These are phyloP conservation scores for Echites panduratus DNA, from an alignment of 257 asterid species.

Conservation along the genomic window DNA sequence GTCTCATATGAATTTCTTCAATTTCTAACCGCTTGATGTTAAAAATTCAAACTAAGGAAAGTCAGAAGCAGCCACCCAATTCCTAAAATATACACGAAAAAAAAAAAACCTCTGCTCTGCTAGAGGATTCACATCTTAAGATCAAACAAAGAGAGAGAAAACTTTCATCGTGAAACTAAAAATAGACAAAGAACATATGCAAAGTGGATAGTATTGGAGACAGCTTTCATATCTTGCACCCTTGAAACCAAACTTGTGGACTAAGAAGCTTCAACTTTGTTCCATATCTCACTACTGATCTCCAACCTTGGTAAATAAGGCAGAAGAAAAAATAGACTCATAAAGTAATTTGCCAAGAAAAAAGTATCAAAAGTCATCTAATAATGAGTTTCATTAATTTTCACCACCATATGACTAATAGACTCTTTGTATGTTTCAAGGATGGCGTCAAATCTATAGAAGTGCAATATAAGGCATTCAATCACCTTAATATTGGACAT, in stretches of 20 bases:
- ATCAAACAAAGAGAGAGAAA: not conserved
- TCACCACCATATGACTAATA: not conserved
- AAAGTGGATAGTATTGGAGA: not conserved
- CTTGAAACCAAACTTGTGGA: not conserved
- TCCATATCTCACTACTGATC: not conserved
- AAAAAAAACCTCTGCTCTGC: not conserved
- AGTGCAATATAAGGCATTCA: not conserved
- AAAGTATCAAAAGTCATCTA: not conserved
- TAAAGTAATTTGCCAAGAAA: not conserved
- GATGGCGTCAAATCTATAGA: not conserved
- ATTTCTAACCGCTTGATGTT: not conserved
- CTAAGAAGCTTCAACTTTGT: not conserved
- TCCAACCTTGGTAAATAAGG: not conserved
- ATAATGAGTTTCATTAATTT: not conserved
- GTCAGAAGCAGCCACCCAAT: not conserved
- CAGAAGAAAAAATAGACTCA: not conserved
- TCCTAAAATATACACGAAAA: not conserved
- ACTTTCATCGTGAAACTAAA: not conserved
- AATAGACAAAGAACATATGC: not conserved
- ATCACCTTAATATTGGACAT: not conserved
- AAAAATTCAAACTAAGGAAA: too few species aligned
- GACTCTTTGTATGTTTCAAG: not conserved
- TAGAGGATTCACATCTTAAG: not conserved
- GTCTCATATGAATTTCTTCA: not conserved
- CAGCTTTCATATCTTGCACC: not conserved